These are phyloP conservation scores for Lignosus rhinocerotis DNA, from an alignment of 1,284 basidiomycete genomes.

Conservation along the genomic window DNA sequence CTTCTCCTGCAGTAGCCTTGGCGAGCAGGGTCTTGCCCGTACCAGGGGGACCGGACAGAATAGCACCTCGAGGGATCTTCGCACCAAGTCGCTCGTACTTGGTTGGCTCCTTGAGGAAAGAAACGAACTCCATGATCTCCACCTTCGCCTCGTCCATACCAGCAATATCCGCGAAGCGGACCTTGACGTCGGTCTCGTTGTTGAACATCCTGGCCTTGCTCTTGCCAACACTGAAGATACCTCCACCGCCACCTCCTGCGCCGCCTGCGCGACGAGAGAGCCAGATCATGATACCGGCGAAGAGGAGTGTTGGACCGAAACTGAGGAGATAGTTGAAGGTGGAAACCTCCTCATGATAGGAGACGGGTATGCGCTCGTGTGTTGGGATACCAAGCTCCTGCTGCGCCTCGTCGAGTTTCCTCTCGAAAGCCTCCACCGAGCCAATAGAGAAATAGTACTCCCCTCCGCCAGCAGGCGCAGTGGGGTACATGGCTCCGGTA, in stretches of 20 bases:
- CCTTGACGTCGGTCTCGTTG: slow-evolving; percentile 93
- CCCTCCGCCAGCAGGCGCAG: slow-evolving; percentile 47
- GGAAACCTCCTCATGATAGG: slow-evolving; percentile 95
- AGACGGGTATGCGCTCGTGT: slow-evolving; percentile 93
- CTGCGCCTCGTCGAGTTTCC: slow-evolving; percentile 93
- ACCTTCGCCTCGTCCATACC: slow-evolving; percentile 99
- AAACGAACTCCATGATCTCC: slow-evolving; percentile 99
- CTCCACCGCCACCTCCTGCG: slow-evolving; percentile 72
- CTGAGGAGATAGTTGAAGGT: slow-evolving; percentile 82
- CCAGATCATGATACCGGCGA: slow-evolving; percentile 90
- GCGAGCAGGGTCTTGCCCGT: slow-evolving; percentile 98
- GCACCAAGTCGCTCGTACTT: slow-evolving; percentile 97
- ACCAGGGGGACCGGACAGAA: slow-evolving; percentile 96
- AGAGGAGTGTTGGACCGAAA: slow-evolving; percentile 92
- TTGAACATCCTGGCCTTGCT: slow-evolving; percentile 96
- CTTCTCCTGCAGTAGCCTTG: slow-evolving; percentile 98
- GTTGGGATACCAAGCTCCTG: slow-evolving; percentile 89
- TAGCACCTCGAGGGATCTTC: slow-evolving; percentile 98
- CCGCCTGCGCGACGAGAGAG: slow-evolving; percentile 81
- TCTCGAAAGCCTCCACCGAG: slow-evolving; percentile 95
- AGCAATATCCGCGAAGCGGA: slow-evolving; percentile 94
- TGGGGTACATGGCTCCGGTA: slow-evolving; percentile 70
- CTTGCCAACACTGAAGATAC: slow-evolving; percentile 98
- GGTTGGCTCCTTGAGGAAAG: slow-evolving; percentile 95
- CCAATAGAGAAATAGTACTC: slow-evolving; percentile 98